Base-by-base conservation (phyloP, 2,329 filamentous ascomycete species). In the Aurifilum marmelostoma region DNA sequence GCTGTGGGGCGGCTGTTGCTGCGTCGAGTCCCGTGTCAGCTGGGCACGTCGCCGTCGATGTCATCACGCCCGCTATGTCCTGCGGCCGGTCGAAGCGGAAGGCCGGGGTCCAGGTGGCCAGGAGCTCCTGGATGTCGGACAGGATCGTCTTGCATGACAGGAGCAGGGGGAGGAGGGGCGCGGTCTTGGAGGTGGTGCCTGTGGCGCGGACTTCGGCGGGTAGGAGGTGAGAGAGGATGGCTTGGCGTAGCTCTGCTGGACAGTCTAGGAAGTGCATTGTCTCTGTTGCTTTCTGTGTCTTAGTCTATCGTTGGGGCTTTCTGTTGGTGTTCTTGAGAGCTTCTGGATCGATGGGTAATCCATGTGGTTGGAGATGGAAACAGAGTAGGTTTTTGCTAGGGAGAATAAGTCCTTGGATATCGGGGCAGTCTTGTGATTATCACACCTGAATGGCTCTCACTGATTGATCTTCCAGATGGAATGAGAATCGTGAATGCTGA, bases 181-280 rank as follows among this genome's bases (percentile, higher is more conserved):
- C 9, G 34, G 60, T 47, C 27, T 39, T 56, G 2, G 66, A 54
- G 32, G 18, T 27, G 12, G 39, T 24, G 6, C 60, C 66, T 29
- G 14, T 39, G 27, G 39, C 54, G 59, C 29, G 66, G 34, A 64
- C 47, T 3, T 67, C 66, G 12, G 6, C 4, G 16, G 66, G 66
- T 27, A 67, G n/a, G 34, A 43, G 29, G 50, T 27, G 12, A 54
- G 37, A 8, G 8, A 67, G 50, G 60, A 67, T 50, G 16, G 32
- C 59, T 34, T 67, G 66, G 2, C 66, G 60, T 29, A 67, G 27
- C 59, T 67, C 66, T 24, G 66, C 3, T 7, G 66, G 66, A 3
- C 61, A 64, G 60, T 37, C 32, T 12, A 67, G 29, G 39, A 67
- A 39, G 34, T n/a, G 24, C 21, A 41, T 37, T 24, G 18, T 32